Base-by-base conservation (phyloP, 805 yeast genomes). In the Komagataella mondaviorum region DNA sequence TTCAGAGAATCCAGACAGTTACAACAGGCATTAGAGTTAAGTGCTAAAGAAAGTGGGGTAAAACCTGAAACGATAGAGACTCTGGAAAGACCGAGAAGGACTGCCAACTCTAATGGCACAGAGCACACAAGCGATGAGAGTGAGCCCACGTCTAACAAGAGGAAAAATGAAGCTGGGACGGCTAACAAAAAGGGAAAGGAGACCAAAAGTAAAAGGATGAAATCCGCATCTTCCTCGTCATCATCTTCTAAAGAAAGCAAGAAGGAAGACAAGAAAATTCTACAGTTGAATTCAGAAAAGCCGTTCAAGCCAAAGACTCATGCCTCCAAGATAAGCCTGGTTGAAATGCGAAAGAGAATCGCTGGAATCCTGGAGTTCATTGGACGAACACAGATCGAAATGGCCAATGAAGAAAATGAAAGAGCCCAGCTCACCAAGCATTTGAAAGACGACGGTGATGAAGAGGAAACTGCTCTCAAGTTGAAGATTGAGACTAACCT, bases 301-400 rank as follows among this genome's bases (percentile, higher is more conserved):
- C 85, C 91, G 2, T 82, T 88, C 48, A 85, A 80, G 57, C 96
- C 98, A 12, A 77, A 96, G 52, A 71, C 81, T 47, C 97, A 96
- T 6, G 83, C 83, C 53, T 81, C 81, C 18, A 77, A 88, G 51
- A 78, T 86, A 3, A 77, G 89, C 3, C 65, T 90, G 54, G 76
- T 78, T 57, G 99, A 91, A 64, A 84, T 91, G 87, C 77, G 89
- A 52, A 81, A 88, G 60, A 76, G 99, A 53, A 85, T 89, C 1
- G 84, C 88, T 2, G 95, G 96, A 1, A 91, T 91, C 18, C 69
- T 91, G 58, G 98, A 93, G 66, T 93, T 90, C 74, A 77, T 91
- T 23, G 88, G 90, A 10, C 74, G 96, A 51, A 85, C 95, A 1
- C 96, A 89, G 64, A 66, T 83, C 55, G 98, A 91, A 60, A 68